Evolutionary conservation across 2,329 filamentous ascomycete genomes (phyloP), one percentile per base, ranked within the genome.

Genomic region (Xylariaceae sp.): DNA sequence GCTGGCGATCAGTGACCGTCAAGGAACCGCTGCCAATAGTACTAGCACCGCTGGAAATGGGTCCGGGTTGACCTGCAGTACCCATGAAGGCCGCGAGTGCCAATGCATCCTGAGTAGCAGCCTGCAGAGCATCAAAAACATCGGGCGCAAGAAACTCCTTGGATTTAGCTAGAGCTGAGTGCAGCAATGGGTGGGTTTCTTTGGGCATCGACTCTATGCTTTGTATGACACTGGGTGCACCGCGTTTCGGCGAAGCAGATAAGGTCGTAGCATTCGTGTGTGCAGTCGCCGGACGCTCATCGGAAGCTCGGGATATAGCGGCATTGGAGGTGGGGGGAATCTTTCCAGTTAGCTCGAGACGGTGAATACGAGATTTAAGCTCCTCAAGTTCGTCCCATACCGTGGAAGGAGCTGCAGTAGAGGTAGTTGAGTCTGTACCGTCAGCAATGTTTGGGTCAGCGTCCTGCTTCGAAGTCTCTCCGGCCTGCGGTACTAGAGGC

Each of bases 321-420:
- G 90, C 90, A 41, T 87, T 89, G 2, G 92, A 93, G 1, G 89
- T 92, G 0, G 90, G 78, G 0, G 92, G 92, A 39, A 94, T 77
- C 74, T 95, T 96, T 60, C 92, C 92, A 2, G 90, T 95, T 66
- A 95, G 75, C 73, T 97, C 94, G 8, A 99, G 82, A 61, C 91
- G 89, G 67, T 90, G 87, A 67, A 99, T 96, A 35, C 94, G 86
- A 47, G 90, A 94, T 73, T 97, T 97, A 51, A 99, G 77, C 65
- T 97, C 94, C 67, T 97, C 94, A 34, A 99, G 77, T 74, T 99
- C 94, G 71, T 97, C 94, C 94, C 94, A 99, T 2, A 99, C 90
- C 0, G 92, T 97, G 1, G 92, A 95, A 10, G 92, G 90, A 1
- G 90, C 91, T 1, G 88, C 92, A 0, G 90, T 94, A 0, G 94